Evolutionary conservation across 2,329 filamentous ascomycete genomes (phyloP).

Genomic region (Albophoma yamanashiensis): DNA sequence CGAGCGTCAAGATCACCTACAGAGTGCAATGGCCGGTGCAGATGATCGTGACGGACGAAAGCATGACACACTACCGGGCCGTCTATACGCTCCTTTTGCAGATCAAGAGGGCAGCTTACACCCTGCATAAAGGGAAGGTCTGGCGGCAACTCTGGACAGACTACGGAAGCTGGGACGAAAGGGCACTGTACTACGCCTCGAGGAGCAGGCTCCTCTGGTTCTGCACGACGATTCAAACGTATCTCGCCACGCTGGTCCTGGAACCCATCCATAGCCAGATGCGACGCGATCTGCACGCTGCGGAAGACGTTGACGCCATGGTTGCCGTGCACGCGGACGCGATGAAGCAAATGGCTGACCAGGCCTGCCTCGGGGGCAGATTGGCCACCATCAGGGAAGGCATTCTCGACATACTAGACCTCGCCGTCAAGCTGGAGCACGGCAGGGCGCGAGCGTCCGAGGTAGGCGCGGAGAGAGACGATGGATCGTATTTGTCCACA

Average conservation of each 20-base stretch:
- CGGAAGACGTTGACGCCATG: slow-evolving; percentile 74
- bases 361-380: slow-evolving; percentile 59
- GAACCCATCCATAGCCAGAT: slow-evolving; percentile 48
- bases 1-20: slow-evolving; percentile 56
- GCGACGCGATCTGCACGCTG: slow-evolving; percentile 41
- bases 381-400: slow-evolving; percentile 61
- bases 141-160: slow-evolving; percentile 28
- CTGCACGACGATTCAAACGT: slow-evolving; percentile 60
- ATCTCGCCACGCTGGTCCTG: slow-evolving; percentile 65
- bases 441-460: slow-evolving; percentile 24
- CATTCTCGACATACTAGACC: slow-evolving; percentile 65
- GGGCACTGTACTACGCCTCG: slow-evolving; percentile 45
- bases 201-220: slow-evolving; percentile 70
- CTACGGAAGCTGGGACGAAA: slow-evolving; percentile 26
- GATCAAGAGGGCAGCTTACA: slow-evolving; percentile 56
- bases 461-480: slow-evolving; percentile 19
- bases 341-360: slow-evolving; percentile 49
- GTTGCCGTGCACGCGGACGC: slow-evolving; percentile 57
- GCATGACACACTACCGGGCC: slow-evolving; percentile 56
- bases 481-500: slow-evolving; percentile 34
- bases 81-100: slow-evolving; percentile 72
- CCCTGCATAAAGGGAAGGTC: slow-evolving; percentile 47
- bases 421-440: slow-evolving; percentile 60
- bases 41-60: slow-evolving; percentile 62
- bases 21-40: slow-evolving; percentile 54